Evolutionary conservation across 768 basidiomycete species (phyloP), one percentile per base, ranked within the genome.

Genomic region (Lactarius quietus): DNA sequence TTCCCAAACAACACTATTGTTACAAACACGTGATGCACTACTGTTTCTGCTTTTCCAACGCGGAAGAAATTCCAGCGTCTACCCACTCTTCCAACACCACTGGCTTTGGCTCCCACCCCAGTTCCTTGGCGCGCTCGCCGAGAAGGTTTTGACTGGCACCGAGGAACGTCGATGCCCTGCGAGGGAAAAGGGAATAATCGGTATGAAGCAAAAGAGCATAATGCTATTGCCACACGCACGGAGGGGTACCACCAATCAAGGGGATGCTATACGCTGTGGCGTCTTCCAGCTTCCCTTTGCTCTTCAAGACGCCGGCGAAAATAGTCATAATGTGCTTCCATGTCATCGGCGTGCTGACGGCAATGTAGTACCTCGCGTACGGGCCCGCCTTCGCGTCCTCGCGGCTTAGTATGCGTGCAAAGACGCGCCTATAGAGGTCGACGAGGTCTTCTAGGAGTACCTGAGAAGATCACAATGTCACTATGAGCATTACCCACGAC

Each of bases 331-430:
- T 65, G 23, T 58, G 20, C 29, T 65, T 67, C 66, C 66, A 67
- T 10, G 26, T 1, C 8, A 23, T 8, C 3, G 66, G 57, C 6
- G 51, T 56, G 43, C 54, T 60, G 10, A 23, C 36, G 5, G 26
- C 63, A 31, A 67, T 23, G 59, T 59, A 67, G 36, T 67, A 67
- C 41, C 63, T 59, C 35, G 63, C 58, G 43, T 67, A 64, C 28
- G 66, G 63, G 58, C 66, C 64, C 33, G 48, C 59, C 23, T 65
- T 41, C 26, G 57, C 41, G 17, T 55, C 57, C 12, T 2, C 45
- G 2, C 35, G n/a, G 14, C 52, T 59, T 31, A 58, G 14, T 9
- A 59, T 35, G 20, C 23, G 63, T n/a, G 17, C 57, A 58, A 67
- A 64, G 57, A 67, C 36, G n/a, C 58, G 52, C 26, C 38, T 17